Evolutionary conservation across 805 yeast genomes (phyloP), one percentile per base, ranked within the genome.

Genomic region (Komagataella kurtzmanii): DNA sequence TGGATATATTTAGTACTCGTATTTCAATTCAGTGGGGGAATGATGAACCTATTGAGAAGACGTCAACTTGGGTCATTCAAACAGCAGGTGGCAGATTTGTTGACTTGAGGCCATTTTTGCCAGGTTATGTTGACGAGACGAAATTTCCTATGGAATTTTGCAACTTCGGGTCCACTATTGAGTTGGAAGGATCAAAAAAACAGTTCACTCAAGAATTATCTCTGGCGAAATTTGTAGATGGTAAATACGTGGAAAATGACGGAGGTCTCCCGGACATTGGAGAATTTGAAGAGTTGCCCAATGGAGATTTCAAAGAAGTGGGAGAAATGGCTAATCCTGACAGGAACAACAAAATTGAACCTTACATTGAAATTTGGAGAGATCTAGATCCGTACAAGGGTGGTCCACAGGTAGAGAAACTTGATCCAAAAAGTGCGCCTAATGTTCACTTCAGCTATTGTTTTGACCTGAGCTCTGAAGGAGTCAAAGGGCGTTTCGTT

Each of bases 91-190:
- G 66, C 2, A 68, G 70, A 53, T 79, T 72, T 58, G 77, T 77
- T 14, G 84, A 79, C 43, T 53, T 74, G 47, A 64, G 79, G 54
- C 69, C 72, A 14, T 57, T 66, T 17, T 59, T 60, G 48, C 14
- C 12, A 10, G 40, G 14, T 3, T 30, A 30, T 30, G 57, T 56
- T n/a, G 56, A 58, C 4, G 67, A 62, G 48, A 57, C 57, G 17
- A 57, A 54, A n/a, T 72, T 71, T 56, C 76, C 76, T 19, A 78
- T 78, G 55, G 80, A 81, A 57, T 77, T 84, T 83, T 77, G 73
- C 1, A 75, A 79, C 62, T 73, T 75, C 3, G 86, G 87, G 2
- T 61, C 60, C 1, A 78, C 77, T 50, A 64, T 65, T 14, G 62
- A 64, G 3, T 57, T 72, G 43, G 65, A 62, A 5, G 70, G 69